Evolutionary conservation across 257 asterid species (phyloP).

Genomic region (Sherardia arvensis): DNA sequence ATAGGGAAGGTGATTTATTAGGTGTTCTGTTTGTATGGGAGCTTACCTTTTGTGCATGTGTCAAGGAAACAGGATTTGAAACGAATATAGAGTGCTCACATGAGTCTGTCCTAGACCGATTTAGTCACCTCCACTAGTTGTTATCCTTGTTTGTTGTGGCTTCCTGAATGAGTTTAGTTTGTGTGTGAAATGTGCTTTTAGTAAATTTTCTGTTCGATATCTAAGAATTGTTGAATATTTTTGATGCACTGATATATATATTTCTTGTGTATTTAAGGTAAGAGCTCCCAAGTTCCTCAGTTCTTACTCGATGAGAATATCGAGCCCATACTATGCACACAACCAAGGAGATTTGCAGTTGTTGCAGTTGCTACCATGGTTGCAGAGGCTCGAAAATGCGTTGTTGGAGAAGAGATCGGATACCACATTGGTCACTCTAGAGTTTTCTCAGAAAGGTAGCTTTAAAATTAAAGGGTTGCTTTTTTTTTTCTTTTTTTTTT

Average conservation of each 20-base stretch:
- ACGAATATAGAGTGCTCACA: not conserved
- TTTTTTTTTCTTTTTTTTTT: no score
- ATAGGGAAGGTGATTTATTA: not conserved
- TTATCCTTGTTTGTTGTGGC: not conserved
- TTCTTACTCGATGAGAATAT: conserved; percentile 67
- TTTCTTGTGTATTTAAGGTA: conserved; percentile 46
- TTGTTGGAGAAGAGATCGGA: conserved; percentile 92
- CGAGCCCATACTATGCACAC: conserved; percentile 89
- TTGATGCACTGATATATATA: no score
- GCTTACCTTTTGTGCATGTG: no score
- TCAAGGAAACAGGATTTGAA: not conserved
- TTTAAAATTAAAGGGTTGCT: not conserved
- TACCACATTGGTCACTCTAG: conserved; percentile 93
- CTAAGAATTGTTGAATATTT: no score
- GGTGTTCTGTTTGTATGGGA: not conserved
- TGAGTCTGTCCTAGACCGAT: no score
- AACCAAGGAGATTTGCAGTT: conserved; percentile 97
- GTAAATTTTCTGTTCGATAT: no score
- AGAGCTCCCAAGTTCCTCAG: conserved; percentile 97
- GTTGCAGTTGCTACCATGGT: conserved; percentile 96
- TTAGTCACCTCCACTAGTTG: no score
- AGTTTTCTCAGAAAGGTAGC: conserved; percentile 67
- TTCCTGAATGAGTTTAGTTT: no score
- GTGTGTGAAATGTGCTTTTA: no score
- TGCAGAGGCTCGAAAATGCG: conserved; percentile 73